phyloP scores from a whole-genome alignment of 208 protist genomes.

The Trypanosoma melophagium region DNA sequence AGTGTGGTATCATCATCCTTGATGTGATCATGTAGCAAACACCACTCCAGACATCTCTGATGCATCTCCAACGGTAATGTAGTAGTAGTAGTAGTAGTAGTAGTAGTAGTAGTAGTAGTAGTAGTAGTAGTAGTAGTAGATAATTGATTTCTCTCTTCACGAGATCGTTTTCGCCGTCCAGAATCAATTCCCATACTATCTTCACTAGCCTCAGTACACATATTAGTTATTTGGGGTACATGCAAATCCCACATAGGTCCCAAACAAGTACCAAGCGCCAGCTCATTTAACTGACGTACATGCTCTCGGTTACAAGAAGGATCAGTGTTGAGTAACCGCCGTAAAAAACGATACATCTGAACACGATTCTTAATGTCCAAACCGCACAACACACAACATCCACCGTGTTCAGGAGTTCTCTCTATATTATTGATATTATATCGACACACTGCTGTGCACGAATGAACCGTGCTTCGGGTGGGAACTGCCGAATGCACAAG shows the following conservation, averaged over 20 bases:
- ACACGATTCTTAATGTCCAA: constrained; percentile 55
- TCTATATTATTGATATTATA: background rate
- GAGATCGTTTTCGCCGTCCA: background rate
- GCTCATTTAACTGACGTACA: constrained; percentile 52
- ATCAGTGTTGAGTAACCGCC: constrained; percentile 35
- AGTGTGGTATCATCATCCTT: background rate
- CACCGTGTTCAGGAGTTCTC: constrained; percentile 5
- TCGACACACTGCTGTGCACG: background rate
- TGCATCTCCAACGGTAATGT: constrained; percentile 31
- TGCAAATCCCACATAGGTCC: constrained; percentile 64
- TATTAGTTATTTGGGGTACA: background rate
- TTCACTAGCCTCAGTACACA: too few relatives aligned
- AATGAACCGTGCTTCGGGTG: background rate
- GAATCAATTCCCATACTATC: background rate
- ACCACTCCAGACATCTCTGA: constrained; percentile 83
- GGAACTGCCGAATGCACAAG: background rate
- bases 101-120: background rate
- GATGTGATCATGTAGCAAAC: constrained; percentile 30
- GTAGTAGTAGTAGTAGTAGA: too few relatives aligned
- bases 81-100: background rate
- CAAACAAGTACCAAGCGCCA: constrained; percentile 42
- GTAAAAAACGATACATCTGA: constrained; percentile 43
- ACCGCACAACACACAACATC: constrained; percentile 63
- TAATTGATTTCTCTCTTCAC: too few relatives aligned
- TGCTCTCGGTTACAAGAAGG: constrained; percentile 43